Evolutionary conservation across 2,329 filamentous ascomycete species (phyloP).

Genomic region (Hirsutella thompsonii): DNA sequence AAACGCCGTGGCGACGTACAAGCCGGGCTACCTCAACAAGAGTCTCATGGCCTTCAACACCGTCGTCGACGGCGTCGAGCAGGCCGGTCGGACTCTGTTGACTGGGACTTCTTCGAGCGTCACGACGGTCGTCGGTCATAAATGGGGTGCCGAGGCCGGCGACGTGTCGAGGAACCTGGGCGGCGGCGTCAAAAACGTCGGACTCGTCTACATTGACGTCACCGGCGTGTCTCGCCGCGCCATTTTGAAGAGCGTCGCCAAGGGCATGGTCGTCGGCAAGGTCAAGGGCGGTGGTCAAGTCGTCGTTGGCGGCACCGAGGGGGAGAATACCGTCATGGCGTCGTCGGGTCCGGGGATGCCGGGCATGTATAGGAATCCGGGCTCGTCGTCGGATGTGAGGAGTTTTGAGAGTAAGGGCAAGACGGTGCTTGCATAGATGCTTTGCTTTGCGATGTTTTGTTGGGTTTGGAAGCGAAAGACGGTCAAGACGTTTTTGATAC

Average conservation of each 20-base stretch:
- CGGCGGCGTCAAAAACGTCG: constrained; percentile 88
- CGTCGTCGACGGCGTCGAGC: constrained; percentile 83
- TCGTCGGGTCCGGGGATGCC: constrained; percentile 4
- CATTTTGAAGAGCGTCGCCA: constrained; percentile 87
- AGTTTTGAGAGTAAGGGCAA: no score
- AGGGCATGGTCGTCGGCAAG: constrained; percentile 84
- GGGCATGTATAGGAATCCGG: constrained; percentile 13
- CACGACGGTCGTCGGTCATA: constrained; percentile 76
- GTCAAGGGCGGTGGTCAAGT: constrained; percentile 63
- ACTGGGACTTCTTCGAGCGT: constrained; percentile 65
- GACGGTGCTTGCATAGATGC: no score
- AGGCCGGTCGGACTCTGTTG: constrained; percentile 69
- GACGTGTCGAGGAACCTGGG: constrained; percentile 63
- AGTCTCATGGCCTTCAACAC: constrained; percentile 94
- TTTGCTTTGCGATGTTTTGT: no score
- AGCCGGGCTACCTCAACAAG: constrained; percentile 90
- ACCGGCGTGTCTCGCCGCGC: constrained; percentile 82
- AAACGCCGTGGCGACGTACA: constrained; percentile 52
- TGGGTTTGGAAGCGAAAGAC: no score
- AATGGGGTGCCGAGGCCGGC: constrained; percentile 77
- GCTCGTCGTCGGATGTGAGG: neutral
- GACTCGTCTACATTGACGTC: constrained; percentile 93
- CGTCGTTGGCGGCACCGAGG: constrained; percentile 55
- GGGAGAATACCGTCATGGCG: constrained; percentile 3
- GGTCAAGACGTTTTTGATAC: no score